Evolutionary conservation across 2,329 filamentous ascomycete genomes (phyloP), one percentile per base, ranked within the genome.

Genomic region (Calonectria pseudoturangicola): DNA sequence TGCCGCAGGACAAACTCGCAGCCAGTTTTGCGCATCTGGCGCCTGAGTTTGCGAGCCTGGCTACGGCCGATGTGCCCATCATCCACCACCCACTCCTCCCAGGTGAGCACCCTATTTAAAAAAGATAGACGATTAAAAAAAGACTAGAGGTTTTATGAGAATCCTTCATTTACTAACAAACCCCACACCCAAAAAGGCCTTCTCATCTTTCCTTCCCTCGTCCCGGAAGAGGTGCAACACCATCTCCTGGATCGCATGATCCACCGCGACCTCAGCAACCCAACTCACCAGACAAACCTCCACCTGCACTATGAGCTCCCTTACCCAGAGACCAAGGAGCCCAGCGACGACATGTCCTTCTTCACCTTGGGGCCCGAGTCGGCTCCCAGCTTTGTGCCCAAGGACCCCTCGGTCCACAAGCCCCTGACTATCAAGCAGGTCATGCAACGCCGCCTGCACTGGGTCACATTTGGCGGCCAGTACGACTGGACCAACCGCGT

Each of bases 381-480:
- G 13, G 88, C 89, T 0, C 90, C 91, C 74, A 87, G 86, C 47
- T 91, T 93, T 79, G 82, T 75, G 30, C 95, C 96, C 8, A 93
- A 94, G 68, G 92, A 98, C 79, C 87, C 93, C 0, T 75, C 83
- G 0, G 84, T 95, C n/a, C 96, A 98, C 84, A 94, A 93, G 73
- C 89, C 94, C 2, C 86, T 98, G 12, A 89, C 90, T 2, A 87
- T 94, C 66, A 87, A 90, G 62, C 92, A 93, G 79, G 91, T 96
- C 36, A 87, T 98, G 51, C 90, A 92, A 70, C 93, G 93, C 74
- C 96, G 94, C 74, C 89, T 98, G 28, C 95, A 96, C 77, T 99
- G 97, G 97, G 91, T 97, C 50, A 98, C 96, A 0, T 90, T 99
- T 3, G 97, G 97, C 63, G 96, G 95, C 0, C 97, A 98, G 83